phyloP scores from a whole-genome alignment of 116 monocot species.

The Cymodocea nodosa region DNA sequence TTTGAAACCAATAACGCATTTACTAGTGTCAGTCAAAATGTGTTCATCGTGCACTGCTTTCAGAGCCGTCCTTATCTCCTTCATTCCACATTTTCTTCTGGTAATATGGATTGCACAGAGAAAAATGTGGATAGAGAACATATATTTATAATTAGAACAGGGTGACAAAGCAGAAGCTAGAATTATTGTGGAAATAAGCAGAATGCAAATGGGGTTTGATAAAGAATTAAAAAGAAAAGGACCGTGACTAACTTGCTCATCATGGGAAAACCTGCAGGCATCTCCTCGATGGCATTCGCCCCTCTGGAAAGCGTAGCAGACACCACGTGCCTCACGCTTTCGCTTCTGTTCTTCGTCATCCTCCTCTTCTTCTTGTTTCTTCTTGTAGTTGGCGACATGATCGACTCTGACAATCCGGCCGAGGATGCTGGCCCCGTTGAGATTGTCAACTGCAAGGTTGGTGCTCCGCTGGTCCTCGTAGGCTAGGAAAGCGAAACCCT shows the following conservation, averaged over 20 bases:
- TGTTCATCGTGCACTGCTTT: no score
- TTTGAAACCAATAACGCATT: no score
- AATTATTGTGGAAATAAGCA: no score
- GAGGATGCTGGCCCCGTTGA: slow-evolving; percentile 76
- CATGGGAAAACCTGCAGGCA: slow-evolving; percentile 87
- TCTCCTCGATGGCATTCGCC: slow-evolving; percentile 83
- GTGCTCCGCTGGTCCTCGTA: slow-evolving; percentile 98
- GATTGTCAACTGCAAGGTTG: slow-evolving; percentile 89
- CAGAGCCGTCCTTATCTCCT: no score
- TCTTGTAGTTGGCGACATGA: slow-evolving; percentile 85
- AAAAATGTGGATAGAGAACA: no score
- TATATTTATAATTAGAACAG: no score
- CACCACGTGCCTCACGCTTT: slow-evolving; percentile 69
- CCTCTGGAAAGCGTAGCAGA: slow-evolving; percentile 79
- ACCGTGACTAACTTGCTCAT: slow-evolving; percentile 39
- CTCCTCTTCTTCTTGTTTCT: slow-evolving; percentile 66
- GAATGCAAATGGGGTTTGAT: not conserved
- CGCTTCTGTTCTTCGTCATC: slow-evolving; percentile 50
- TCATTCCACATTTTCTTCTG: no score
- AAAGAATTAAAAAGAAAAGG: not conserved
- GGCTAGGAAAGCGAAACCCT: slow-evolving; percentile 87
- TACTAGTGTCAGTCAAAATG: no score
- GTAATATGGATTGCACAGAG: no score
- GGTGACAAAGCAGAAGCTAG: no score
- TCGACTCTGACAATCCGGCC: slow-evolving; percentile 78